Percentiles rank a stretch among this genome's conserved stretches.
Evolutionary conservation across 176 grass and related monocot species (phyloP).

Genomic region (Lolium rigidum): DNA sequence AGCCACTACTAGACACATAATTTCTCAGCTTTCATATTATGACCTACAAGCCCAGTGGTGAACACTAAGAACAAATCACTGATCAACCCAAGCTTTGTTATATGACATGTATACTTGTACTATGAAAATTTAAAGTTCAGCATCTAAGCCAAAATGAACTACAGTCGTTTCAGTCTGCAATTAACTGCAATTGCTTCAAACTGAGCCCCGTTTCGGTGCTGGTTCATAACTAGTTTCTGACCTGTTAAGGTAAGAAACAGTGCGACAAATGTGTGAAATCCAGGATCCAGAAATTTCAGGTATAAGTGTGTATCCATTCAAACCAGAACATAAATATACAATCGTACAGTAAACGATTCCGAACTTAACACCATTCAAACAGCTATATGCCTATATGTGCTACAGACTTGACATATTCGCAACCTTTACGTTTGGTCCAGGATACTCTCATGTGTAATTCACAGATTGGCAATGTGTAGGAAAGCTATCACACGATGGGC

Average conservation of each 20-base stretch:
- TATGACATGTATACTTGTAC: not conserved
- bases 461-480: not conserved
- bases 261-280: not conserved
- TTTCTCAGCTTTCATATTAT: not conserved
- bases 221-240: not conserved
- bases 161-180: not conserved
- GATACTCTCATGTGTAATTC: not conserved
- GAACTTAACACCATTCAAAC: not conserved
- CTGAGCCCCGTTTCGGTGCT: not conserved
- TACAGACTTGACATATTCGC: not conserved
- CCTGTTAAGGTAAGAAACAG: not conserved
- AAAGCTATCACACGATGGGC: constrained; percentile 22
- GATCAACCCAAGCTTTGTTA: not conserved
- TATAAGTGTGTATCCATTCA: not conserved
- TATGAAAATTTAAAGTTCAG: not conserved
- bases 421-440: not conserved
- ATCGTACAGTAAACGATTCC: not conserved
- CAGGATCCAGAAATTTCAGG: not conserved
- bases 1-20: not conserved
- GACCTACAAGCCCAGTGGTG: not conserved
- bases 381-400: not conserved
- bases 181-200: not conserved
- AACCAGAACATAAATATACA: not conserved
- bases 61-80: constrained; percentile 6
- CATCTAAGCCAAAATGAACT: not conserved